These are phyloP conservation scores for Pseudogymnoascus sp. DNA, from an alignment of 2,329 filamentous ascomycete species.

Conservation along the genomic window DNA sequence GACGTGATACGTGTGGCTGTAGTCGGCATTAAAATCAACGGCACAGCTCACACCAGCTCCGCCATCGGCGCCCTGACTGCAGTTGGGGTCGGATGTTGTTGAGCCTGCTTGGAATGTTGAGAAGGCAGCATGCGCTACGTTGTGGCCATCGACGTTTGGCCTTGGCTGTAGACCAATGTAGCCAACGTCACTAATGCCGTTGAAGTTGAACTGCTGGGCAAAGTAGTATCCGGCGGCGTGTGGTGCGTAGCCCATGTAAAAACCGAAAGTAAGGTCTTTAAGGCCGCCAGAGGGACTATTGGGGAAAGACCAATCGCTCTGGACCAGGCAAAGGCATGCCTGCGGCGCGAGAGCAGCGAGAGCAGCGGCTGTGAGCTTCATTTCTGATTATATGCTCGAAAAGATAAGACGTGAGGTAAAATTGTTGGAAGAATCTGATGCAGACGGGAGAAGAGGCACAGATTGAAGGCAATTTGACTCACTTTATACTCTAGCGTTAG, in stretches of 20 bases:
- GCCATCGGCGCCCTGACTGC: not conserved
- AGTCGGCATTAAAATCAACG: constrained; percentile 11
- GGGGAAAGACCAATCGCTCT: not conserved
- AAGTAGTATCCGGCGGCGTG: not conserved
- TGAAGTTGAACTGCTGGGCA: not conserved
- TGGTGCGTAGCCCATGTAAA: not conserved
- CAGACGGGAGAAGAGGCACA: too few species aligned
- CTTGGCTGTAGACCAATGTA: not conserved
- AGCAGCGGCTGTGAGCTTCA: not conserved
- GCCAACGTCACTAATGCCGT: not conserved
- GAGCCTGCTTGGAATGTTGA: not conserved
- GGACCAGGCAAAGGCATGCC: not conserved
- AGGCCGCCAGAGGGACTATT: not conserved
- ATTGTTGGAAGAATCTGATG: too few species aligned
- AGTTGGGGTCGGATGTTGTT: not conserved
- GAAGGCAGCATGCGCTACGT: not conserved
- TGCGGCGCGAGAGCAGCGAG: not conserved
- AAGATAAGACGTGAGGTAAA: too few species aligned
- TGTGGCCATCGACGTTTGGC: not conserved
- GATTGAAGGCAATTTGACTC: too few species aligned
- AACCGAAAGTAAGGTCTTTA: not conserved
- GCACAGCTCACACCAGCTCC: constrained; percentile 11
- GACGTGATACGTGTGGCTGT: constrained; percentile 19
- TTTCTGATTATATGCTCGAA: not conserved
- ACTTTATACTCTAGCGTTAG: too few species aligned